Conservation (phyloP, 2,329 filamentous ascomycete genomes). For the Talaromyces verruculosus region DNA sequence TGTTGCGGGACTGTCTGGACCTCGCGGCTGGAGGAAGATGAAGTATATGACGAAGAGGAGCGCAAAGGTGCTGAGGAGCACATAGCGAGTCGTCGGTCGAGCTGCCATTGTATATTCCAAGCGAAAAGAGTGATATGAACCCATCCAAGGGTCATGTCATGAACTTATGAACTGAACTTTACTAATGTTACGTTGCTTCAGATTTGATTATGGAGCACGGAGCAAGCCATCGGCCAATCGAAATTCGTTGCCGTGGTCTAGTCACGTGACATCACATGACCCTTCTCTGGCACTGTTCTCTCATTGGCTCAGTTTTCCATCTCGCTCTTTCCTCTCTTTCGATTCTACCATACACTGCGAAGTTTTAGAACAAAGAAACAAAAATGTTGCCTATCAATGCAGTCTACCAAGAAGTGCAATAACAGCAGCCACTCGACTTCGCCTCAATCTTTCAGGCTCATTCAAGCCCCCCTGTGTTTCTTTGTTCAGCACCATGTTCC, state of each 20-base stretch:
- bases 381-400: background rate
- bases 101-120: conserved; percentile 32
- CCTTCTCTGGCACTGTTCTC: background rate
- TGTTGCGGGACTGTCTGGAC: conserved; percentile 39
- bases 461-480: background rate
- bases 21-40: conserved; percentile 40
- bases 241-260: background rate
- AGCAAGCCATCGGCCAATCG: background rate
- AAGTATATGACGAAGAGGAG: conserved; percentile 39
- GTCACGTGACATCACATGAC: background rate
- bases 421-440: background rate
- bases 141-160: background rate
- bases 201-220: background rate
- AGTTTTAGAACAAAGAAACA: background rate
- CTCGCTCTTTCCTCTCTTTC: background rate
- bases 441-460: background rate
- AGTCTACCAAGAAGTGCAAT: background rate
- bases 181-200: background rate
- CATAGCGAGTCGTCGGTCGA: conserved; percentile 40
- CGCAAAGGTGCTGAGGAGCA: conserved; percentile 36
- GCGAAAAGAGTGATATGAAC: background rate
- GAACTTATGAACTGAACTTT: background rate
- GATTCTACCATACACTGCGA: background rate
- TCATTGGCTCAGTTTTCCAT: background rate
- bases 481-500: background rate